Evolutionary conservation across 345 rosid species (phyloP).

Genomic region (Populus davidiana): DNA sequence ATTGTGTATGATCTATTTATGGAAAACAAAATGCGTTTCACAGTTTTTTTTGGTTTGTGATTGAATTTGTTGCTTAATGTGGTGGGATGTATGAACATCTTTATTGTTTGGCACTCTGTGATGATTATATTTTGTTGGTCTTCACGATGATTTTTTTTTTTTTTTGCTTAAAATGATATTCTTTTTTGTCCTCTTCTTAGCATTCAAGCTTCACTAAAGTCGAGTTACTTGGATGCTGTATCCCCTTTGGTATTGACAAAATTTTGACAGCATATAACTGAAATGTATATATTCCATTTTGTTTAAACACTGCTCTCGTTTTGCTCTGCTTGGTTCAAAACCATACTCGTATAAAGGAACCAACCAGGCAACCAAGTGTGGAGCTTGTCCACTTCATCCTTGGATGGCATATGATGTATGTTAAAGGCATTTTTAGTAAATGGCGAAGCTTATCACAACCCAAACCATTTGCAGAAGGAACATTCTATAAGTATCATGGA

Average conservation of each 20-base stretch:
- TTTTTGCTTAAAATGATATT: not conserved
- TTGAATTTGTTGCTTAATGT: not conserved
- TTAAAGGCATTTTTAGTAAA: not conserved
- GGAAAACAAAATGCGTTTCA: not conserved
- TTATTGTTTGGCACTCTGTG: not conserved
- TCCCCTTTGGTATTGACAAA: not conserved
- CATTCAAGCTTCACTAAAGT: not conserved
- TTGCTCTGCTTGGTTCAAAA: not conserved
- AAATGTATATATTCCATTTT: not conserved
- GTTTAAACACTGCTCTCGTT: not conserved
- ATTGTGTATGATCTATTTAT: not conserved
- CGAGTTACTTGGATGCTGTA: not conserved
- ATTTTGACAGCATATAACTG: not conserved
- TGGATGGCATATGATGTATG: not conserved
- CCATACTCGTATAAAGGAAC: not conserved
- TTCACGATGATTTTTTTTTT: not conserved
- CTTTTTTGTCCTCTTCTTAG: not conserved
- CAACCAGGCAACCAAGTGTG: not conserved
- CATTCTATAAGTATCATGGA: not conserved
- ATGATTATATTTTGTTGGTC: not conserved
- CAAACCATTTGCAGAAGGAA: not conserved
- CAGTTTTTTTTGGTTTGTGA: not conserved
- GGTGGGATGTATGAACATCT: not conserved
- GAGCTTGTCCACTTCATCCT: not conserved
- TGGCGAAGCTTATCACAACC: not conserved